Conservation (phyloP, 352 stramenopile species). For the Globisporangium iwayamae region DNA sequence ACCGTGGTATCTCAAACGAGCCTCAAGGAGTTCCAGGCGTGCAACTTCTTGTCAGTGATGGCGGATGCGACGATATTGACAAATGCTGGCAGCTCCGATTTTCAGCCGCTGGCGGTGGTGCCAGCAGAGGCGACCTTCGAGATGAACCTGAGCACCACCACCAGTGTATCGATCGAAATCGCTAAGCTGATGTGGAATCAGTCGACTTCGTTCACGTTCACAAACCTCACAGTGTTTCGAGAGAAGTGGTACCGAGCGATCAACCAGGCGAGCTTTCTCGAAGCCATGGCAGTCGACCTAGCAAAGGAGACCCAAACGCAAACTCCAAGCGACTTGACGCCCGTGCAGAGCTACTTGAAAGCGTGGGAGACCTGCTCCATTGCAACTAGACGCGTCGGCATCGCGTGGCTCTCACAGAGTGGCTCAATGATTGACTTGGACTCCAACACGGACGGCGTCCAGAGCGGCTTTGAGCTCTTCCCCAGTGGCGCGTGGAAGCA, state of each 20-base stretch:
- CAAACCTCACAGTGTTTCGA: conserved; percentile 31
- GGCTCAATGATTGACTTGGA: conserved; percentile 44
- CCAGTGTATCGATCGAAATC: conserved; percentile 32
- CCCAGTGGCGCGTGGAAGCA: conserved; percentile 26
- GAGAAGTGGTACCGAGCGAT: conserved; percentile 50
- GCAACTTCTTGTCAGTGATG: conserved; percentile 49
- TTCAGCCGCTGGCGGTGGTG: conserved; percentile 19
- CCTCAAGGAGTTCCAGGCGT: conserved; percentile 35
- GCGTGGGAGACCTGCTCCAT: conserved; percentile 46
- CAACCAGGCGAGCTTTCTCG: background rate
- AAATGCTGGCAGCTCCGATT: background rate
- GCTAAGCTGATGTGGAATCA: conserved; percentile 35
- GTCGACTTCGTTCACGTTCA: conserved; percentile 32
- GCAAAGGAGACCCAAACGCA: background rate
- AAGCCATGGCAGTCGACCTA: background rate
- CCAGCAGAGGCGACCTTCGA: conserved; percentile 47
- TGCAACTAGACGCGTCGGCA: conserved; percentile 24
- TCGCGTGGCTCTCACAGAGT: conserved; percentile 37
- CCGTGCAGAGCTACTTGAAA: conserved; percentile 34
- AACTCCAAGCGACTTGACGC: conserved; percentile 19
- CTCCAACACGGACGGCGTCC: conserved; percentile 20
- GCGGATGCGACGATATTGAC: conserved; percentile 12
- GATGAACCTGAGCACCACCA: conserved; percentile 32
- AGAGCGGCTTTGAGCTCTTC: conserved; percentile 58
- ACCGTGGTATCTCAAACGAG: conserved; percentile 27